Percentiles rank a stretch among this genome's conserved stretches.
These are phyloP conservation scores for Candida chauliodis DNA, from an alignment of 805 yeast species.

Conservation along the genomic window DNA sequence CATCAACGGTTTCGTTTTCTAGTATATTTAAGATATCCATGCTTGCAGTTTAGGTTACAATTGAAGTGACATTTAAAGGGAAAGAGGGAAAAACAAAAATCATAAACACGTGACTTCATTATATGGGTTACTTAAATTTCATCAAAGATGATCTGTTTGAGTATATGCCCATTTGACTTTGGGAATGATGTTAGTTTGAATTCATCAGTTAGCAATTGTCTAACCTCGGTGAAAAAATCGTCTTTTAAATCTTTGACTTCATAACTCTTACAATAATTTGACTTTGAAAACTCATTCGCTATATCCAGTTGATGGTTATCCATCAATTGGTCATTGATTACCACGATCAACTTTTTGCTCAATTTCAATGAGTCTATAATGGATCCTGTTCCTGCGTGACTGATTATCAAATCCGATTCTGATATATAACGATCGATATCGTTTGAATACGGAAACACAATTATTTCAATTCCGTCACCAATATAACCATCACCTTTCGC, in stretches of 20 bases:
- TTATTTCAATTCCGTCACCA: slow-evolving; percentile 12
- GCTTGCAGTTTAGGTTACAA: too few species aligned
- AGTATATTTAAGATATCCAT: slow-evolving; percentile 1
- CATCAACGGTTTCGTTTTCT: slow-evolving; percentile 2
- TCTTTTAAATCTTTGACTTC: background rate
- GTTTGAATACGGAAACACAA: slow-evolving; percentile 26
- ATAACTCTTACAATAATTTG: slow-evolving; percentile 10
- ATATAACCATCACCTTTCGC: background rate
- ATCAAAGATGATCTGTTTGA: slow-evolving; percentile 8
- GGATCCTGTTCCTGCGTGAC: slow-evolving; percentile 94
- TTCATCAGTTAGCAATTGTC: slow-evolving; percentile 6
- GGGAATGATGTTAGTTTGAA: slow-evolving; percentile 4
- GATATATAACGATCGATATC: slow-evolving; percentile 36
- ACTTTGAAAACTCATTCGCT: slow-evolving; percentile 35
- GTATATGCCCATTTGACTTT: slow-evolving; percentile 4
- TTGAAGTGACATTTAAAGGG: background rate
- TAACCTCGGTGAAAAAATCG: slow-evolving; percentile 3
- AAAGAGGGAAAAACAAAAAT: background rate
- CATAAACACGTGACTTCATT: background rate
- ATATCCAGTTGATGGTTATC: slow-evolving; percentile 84
- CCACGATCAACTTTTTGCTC: slow-evolving; percentile 58
- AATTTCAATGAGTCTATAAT: slow-evolving; percentile 70
- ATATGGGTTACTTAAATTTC: too few species aligned
- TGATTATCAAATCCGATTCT: slow-evolving; percentile 58
- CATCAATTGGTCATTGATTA: slow-evolving; percentile 70